Evolutionary conservation across 176 grass and related monocot species (phyloP).

Genomic region (Oryza glaberrima): DNA sequence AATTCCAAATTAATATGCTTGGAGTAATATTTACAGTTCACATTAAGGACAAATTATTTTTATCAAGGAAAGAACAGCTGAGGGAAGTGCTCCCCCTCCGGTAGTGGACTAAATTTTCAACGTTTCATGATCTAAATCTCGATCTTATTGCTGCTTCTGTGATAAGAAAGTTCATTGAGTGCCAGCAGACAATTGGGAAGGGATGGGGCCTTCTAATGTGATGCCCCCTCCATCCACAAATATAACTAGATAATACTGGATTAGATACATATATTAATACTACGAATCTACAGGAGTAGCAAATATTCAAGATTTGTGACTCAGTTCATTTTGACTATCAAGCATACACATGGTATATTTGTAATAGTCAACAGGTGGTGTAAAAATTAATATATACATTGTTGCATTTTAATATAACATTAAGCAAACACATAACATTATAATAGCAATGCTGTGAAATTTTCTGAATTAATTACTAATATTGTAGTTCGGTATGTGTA

Average conservation of each 20-base stretch:
- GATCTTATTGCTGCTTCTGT: too few species aligned
- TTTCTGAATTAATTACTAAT: too few species aligned
- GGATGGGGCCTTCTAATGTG: background rate
- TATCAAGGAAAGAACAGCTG: background rate
- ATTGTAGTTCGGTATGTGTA: too few species aligned
- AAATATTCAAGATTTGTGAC: background rate
- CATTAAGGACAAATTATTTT: background rate
- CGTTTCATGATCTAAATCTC: background rate
- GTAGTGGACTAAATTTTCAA: background rate
- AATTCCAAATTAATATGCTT: too few species aligned
- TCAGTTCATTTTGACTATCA: background rate
- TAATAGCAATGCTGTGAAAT: background rate
- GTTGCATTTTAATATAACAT: background rate
- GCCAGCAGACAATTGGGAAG: background rate
- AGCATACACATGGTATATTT: background rate
- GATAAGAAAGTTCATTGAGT: too few species aligned
- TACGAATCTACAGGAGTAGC: too few species aligned
- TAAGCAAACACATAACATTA: background rate
- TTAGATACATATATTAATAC: too few species aligned
- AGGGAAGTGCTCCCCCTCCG: background rate
- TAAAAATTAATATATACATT: background rate
- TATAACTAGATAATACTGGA: too few species aligned
- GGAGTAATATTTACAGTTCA: background rate
- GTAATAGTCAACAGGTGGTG: background rate
- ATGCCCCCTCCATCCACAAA: too few species aligned